Evolutionary conservation across 2,329 filamentous ascomycete genomes (phyloP), one percentile per base, ranked within the genome.

Genomic region (Neonectria magnoliae): DNA sequence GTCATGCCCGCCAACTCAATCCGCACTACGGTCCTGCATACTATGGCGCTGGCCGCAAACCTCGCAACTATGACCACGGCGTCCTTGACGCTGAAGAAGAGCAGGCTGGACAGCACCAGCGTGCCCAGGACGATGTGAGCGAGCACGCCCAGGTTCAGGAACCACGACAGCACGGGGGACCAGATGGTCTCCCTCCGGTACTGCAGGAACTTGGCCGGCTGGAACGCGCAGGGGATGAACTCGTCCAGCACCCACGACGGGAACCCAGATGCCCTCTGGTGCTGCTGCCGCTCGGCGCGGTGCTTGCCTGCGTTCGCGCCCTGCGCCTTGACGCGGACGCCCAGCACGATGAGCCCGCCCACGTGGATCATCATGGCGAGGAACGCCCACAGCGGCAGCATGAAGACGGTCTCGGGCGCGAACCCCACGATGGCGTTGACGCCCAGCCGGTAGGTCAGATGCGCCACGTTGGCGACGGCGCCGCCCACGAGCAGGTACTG

Each of bases 361-460:
- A 73, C 8, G 44, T 75, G 69, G 14, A 76, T 68, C 13, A 71
- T 16, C 7, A 72, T 54, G 36, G 67, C 68, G 14, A 71, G 63
- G 22, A 71, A 64, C 7, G 72, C 72, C 75, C 74, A 75, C 13
- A 76, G 54, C 20, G 71, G 70, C 27, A 72, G 57, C 52, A 70
- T 56, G 56, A 72, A 68, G 54, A 68, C 66, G 16, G 60, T 60
- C 42, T 59, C 53, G 8, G 68, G 73, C 2, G 70, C 68, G 58
- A 76, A 73, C 18, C 72, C 66, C 42, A 70, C 68, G 13, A 76
- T 53, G 18, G 72, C 71, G 36, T 73, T 62, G 18, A 71, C 60
- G n/a, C 73, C 70, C 6, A 77, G 64, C 54, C 73, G 65, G 41
- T 68, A 75, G 8, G 71, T 66, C 7, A 76, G 67, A 20, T 69